Evolutionary conservation across 257 asterid genomes (phyloP).

Genomic region (Eustoma russellianum): DNA sequence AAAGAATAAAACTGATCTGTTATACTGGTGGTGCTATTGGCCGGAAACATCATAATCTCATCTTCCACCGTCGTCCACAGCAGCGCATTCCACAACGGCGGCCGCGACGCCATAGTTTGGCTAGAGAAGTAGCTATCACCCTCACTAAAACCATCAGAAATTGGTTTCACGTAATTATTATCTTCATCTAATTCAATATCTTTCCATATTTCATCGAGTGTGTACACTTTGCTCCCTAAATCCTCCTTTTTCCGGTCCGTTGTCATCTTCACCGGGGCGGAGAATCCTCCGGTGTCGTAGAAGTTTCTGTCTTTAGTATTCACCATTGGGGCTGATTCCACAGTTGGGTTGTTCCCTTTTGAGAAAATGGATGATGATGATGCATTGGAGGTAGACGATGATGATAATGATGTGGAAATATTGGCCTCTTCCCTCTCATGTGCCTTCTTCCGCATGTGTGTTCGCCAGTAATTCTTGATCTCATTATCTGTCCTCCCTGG

Average conservation of each 20-base stretch:
- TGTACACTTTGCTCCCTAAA: constrained; percentile 18
- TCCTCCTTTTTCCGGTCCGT: neutral
- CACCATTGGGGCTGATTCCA: constrained; percentile 2
- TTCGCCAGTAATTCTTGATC: constrained; percentile 71
- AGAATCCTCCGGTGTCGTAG: constrained; percentile 54
- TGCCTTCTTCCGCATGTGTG: constrained; percentile 42
- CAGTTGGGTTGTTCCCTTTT: constrained; percentile 13
- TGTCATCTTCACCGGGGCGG: neutral
- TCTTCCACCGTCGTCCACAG: constrained; percentile 47
- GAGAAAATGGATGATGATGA: constrained; percentile 37
- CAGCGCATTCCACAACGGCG: constrained; percentile 51
- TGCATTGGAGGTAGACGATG: constrained; percentile 33
- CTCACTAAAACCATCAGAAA: constrained; percentile 2
- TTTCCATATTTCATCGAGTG: constrained; percentile 90
- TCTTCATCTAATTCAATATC: constrained; percentile 58
- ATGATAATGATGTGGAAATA: constrained; percentile 5
- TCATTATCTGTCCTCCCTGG: constrained; percentile 84
- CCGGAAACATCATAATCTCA: constrained; percentile 32
- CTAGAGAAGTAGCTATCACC: constrained; percentile 12
- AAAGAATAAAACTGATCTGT: constrained; percentile 28
- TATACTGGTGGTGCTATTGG: constrained; percentile 1
- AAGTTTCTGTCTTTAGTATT: constrained; percentile 39
- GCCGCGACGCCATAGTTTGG: constrained; percentile 20
- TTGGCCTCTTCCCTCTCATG: constrained; percentile 35
- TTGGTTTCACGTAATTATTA: constrained; percentile 13